Evolutionary conservation across 768 basidiomycete species (phyloP).

Genomic region (Termitomyces sp.): DNA sequence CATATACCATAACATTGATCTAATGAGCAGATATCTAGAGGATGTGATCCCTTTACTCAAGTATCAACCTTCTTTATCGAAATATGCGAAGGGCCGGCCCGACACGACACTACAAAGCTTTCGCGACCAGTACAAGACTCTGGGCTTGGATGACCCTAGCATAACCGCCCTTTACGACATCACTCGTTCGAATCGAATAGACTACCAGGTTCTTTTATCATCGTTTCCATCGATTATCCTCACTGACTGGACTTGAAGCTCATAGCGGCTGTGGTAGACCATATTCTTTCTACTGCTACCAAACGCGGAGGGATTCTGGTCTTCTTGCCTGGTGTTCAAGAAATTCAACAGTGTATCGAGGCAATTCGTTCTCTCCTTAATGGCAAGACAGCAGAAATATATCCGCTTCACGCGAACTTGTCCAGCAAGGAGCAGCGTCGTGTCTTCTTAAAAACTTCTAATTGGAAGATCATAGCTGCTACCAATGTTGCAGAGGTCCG

Average conservation of each 20-base stretch:
- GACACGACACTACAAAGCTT: slow-evolving; percentile 42
- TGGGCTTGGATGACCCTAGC: slow-evolving; percentile 46
- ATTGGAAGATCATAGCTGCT: slow-evolving; percentile 82
- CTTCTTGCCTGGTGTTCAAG: slow-evolving; percentile 88
- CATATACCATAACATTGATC: neutral
- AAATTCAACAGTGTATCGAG: slow-evolving; percentile 75
- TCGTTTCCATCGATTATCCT: neutral
- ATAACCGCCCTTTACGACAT: slow-evolving; percentile 57
- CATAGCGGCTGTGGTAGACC: slow-evolving; percentile 56
- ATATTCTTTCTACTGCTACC: slow-evolving; percentile 48
- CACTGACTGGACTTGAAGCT: slow-evolving; percentile 34
- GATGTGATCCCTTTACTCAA: slow-evolving; percentile 57
- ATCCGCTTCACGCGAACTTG: slow-evolving; percentile 88
- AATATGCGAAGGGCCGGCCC: slow-evolving; percentile 29
- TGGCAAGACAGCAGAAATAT: slow-evolving; percentile 40
- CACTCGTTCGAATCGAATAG: slow-evolving; percentile 56
- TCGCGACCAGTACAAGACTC: slow-evolving; percentile 40
- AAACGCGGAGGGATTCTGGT: slow-evolving; percentile 69
- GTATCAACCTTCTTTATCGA: slow-evolving; percentile 43
- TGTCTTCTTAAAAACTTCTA: slow-evolving; percentile 59
- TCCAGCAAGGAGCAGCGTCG: slow-evolving; percentile 76
- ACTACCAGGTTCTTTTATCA: slow-evolving; percentile 52
- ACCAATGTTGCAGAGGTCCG: slow-evolving; percentile 89
- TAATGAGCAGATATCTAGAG: slow-evolving; percentile 64
- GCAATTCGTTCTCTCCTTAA: slow-evolving; percentile 34